Evolutionary conservation across 2,329 filamentous ascomycete species (phyloP), one percentile per base, ranked within the genome.

Genomic region (Exophiala oligosperma): DNA sequence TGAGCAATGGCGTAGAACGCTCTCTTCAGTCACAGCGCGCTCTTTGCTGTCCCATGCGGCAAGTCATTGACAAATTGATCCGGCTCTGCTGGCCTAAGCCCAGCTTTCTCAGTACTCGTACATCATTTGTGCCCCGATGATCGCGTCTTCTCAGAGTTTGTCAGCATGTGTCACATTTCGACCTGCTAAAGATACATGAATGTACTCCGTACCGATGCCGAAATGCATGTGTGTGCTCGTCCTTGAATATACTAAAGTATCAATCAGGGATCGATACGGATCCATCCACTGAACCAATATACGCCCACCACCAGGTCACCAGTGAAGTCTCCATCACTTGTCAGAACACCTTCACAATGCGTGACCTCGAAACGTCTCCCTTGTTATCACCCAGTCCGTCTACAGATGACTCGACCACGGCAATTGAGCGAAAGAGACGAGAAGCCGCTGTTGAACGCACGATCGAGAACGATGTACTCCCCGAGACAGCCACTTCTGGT

Each of bases 391-490:
- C 61, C 12, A 35, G 43, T 1, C 37, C 44, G 8, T 54, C 58
- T 24, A 35, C 54, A 17, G 49, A 49, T 24, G 51, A 55, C 7
- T 37, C 52, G 17, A n/a, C 40, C 32, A n/a, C 44, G 35, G 47
- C 38, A 40, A 24, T 28, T 14, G 44, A 11, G 28, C 48, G 32
- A 9, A 24, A 46, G 26, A n/a, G 28, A 32, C 52, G 35, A 17
- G 21, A n/a, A 4, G 43, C 43, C 52, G 49, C 49, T 43, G 26
- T 57, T 32, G 48, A 88, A 82, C 1, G 88, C 86, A 56, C 91
- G 81, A 44, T 86, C 57, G 83, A 87, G 66, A 81, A 85, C 64
- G 79, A 83, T 60, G 80, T 85, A 4, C 68, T 86, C 0, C 84
- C 81, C 1, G 84, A 87, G 64, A 82, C 83, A 1, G 82, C 83